Evolutionary conservation across 1,284 basidiomycete species (phyloP).

Genomic region (Coriolopsis trogii): DNA sequence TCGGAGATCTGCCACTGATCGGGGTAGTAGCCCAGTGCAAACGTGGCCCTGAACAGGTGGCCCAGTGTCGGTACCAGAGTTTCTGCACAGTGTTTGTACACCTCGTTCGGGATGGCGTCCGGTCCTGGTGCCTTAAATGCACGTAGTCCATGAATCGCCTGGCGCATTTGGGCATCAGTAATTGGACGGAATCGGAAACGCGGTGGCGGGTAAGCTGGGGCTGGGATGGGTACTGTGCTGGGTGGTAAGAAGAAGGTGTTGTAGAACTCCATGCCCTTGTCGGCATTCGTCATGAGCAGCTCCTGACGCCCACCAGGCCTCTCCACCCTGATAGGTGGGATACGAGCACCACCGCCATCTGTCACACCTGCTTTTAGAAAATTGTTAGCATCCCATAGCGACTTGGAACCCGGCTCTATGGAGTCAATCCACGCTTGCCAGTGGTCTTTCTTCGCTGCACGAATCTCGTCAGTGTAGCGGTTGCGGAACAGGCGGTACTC

Average conservation of each 20-base stretch:
- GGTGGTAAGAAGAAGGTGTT: constrained; percentile 37
- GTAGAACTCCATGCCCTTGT: constrained; percentile 33
- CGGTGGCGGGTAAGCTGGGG: constrained; percentile 28
- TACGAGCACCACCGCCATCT: constrained; percentile 35
- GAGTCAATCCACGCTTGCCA: constrained; percentile 40
- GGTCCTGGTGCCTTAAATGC: constrained; percentile 41
- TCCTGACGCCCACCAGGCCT: neutral
- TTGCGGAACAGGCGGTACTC: constrained; percentile 25
- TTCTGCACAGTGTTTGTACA: constrained; percentile 32
- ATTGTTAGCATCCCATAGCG: constrained; percentile 39
- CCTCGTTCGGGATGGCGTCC: constrained; percentile 39
- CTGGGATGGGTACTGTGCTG: neutral
- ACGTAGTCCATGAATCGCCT: constrained; percentile 11
- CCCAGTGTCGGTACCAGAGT: constrained; percentile 31
- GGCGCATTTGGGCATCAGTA: constrained; percentile 26
- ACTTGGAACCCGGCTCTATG: constrained; percentile 16
- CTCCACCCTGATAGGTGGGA: constrained; percentile 27
- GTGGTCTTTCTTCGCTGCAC: constrained; percentile 34
- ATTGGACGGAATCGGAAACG: constrained; percentile 25
- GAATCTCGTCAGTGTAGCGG: constrained; percentile 34
- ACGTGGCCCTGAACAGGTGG: constrained; percentile 34
- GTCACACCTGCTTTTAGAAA: constrained; percentile 30
- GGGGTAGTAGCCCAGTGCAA: constrained; percentile 33
- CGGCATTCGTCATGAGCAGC: constrained; percentile 22
- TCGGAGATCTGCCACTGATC: constrained; percentile 34